Conservation (phyloP, 75 land plant species). For the Cupressus sempervirens region DNA sequence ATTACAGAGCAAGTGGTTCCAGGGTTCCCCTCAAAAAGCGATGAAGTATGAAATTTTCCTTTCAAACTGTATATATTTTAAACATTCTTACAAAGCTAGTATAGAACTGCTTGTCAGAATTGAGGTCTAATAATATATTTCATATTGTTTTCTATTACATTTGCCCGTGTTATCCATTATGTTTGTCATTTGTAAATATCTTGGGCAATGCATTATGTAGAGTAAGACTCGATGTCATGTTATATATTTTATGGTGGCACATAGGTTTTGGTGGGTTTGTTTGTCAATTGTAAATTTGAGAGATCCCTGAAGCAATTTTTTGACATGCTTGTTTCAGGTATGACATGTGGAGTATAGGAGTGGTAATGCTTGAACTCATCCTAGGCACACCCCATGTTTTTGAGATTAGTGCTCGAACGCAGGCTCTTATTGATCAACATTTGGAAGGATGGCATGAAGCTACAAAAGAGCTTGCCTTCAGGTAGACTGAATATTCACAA, state of each 20-base stretch:
- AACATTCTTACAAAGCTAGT: background rate
- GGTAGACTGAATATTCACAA: slow-evolving; percentile 30
- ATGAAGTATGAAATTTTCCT: slow-evolving; percentile 38
- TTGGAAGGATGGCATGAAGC: slow-evolving; percentile 77
- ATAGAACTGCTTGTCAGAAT: background rate
- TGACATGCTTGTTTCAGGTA: slow-evolving; percentile 47
- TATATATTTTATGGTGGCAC: background rate
- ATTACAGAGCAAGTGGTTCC: slow-evolving; percentile 73
- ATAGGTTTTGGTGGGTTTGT: background rate
- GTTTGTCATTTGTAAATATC: background rate
- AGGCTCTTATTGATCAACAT: slow-evolving; percentile 66
- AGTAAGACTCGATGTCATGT: background rate
- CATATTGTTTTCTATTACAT: background rate
- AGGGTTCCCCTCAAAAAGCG: slow-evolving; percentile 25
- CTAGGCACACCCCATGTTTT: slow-evolving; percentile 95
- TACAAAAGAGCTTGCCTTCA: slow-evolving; percentile 73
- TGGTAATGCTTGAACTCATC: slow-evolving; percentile 88
- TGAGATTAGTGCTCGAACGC: slow-evolving; percentile 66
- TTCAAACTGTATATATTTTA: background rate
- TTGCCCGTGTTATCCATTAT: background rate
- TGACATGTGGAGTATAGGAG: slow-evolving; percentile 98
- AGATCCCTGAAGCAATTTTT: slow-evolving; percentile 6
- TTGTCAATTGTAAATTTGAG: background rate
- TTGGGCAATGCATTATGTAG: background rate
- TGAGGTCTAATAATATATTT: background rate